Conservation (phyloP, 2,329 filamentous ascomycete genomes). For the Colletotrichum eremochloae region DNA sequence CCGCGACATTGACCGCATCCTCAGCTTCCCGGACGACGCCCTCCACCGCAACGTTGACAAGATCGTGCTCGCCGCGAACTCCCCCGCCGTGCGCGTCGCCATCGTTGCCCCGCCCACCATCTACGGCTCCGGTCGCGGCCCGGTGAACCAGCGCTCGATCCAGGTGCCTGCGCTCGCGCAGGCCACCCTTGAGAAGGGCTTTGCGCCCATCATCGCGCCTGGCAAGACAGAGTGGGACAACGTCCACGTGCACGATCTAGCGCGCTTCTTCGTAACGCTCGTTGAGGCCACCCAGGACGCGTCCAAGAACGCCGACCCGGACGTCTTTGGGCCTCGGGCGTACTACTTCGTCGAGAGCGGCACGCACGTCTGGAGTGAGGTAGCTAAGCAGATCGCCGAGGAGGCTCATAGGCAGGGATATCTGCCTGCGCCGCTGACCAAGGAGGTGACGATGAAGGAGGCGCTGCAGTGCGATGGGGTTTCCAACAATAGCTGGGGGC, state of each 20-base stretch:
- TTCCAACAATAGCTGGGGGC: conserved; percentile 50
- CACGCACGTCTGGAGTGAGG: conserved; percentile 72
- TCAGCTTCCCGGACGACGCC: conserved; percentile 67
- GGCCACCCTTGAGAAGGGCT: conserved; percentile 58
- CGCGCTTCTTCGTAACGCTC: conserved; percentile 57
- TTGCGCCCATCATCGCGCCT: conserved; percentile 57
- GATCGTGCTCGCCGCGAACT: conserved; percentile 65
- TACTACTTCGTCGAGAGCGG: conserved; percentile 79
- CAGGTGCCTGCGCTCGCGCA: conserved; percentile 61
- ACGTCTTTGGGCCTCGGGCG: conserved; percentile 72
- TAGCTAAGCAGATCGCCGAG: conserved; percentile 68
- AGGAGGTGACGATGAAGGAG: conserved; percentile 48
- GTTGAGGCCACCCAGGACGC: conserved; percentile 68
- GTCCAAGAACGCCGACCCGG: conserved; percentile 65
- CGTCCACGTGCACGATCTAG: conserved; percentile 66
- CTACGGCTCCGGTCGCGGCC: conserved; percentile 64
- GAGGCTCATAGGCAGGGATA: conserved; percentile 61
- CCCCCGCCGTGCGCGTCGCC: conserved; percentile 55
- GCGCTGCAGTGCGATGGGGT: conserved; percentile 47
- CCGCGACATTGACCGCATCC: conserved; percentile 67
- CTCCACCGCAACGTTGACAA: conserved; percentile 78
- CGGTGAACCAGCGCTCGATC: conserved; percentile 62
- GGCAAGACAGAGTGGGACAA: conserved; percentile 65
- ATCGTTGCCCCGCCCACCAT: conserved; percentile 65
- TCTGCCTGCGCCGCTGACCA: conserved; percentile 46